Evolutionary conservation across 768 basidiomycete species (phyloP).

Genomic region (Gloeopeniophorella convolvens): DNA sequence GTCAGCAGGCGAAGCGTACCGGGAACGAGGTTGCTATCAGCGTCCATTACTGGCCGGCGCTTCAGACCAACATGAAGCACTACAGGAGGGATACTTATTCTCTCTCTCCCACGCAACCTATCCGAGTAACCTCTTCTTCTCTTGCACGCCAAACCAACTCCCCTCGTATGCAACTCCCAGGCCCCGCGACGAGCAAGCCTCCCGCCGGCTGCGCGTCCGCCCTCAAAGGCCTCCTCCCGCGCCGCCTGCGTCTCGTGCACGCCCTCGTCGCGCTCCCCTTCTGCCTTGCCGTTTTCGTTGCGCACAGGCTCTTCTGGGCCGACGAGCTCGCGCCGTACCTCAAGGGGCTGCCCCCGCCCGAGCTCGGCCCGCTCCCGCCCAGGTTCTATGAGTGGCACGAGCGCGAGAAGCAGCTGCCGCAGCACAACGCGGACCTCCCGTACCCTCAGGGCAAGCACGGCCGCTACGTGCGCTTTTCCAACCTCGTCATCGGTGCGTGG

Average conservation of each 20-base stretch:
- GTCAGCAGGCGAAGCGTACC: too few species aligned
- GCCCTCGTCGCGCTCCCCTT: not conserved
- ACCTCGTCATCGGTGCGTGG: constrained; percentile 10
- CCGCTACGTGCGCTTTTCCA: constrained; percentile 14
- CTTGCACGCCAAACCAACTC: too few species aligned
- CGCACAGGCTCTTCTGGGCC: too few species aligned
- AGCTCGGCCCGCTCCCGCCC: not conserved
- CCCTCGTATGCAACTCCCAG: too few species aligned
- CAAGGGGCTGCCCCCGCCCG: not conserved
- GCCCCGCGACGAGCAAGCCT: too few species aligned
- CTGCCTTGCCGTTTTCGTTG: not conserved
- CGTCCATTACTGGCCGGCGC: too few species aligned
- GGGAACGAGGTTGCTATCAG: too few species aligned
- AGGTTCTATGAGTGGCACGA: constrained; percentile 10
- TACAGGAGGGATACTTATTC: too few species aligned
- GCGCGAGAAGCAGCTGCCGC: constrained; percentile 10
- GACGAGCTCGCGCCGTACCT: not conserved
- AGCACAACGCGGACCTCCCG: constrained; percentile 8
- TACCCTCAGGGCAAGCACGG: constrained; percentile 17
- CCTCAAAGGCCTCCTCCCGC: not conserved
- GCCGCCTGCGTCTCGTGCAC: not conserved
- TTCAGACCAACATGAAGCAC: too few species aligned
- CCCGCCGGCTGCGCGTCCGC: too few species aligned
- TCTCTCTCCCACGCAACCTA: too few species aligned
- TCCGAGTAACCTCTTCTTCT: too few species aligned